Evolutionary conservation across 495 filamentous ascomycete species (phyloP).

Genomic region (Penicillium turbatum): DNA sequence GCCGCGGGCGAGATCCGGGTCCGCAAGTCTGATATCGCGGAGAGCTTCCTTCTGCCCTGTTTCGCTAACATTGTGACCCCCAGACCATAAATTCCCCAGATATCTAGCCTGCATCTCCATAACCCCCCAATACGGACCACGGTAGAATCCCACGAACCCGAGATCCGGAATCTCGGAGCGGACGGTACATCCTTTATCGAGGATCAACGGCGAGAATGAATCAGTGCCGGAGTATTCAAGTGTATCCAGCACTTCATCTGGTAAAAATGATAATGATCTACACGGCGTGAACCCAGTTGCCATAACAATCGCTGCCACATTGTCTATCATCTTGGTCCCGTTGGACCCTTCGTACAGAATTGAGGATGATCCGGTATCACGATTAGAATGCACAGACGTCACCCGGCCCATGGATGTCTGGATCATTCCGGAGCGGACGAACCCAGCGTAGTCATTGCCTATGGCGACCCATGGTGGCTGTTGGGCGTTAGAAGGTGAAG

Average conservation of each 20-base stretch:
- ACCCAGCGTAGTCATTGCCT: slow-evolving; percentile 65
- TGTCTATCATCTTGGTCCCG: slow-evolving; percentile 34
- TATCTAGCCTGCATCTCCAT: slow-evolving; percentile 83
- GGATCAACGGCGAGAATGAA: slow-evolving; percentile 59
- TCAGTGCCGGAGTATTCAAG: slow-evolving; percentile 54
- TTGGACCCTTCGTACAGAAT: slow-evolving; percentile 32
- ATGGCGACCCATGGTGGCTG: slow-evolving; percentile 63
- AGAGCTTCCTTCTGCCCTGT: slow-evolving; percentile 23
- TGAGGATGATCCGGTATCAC: slow-evolving; percentile 24
- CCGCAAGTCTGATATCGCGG: slow-evolving; percentile 24
- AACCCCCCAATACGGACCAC: slow-evolving; percentile 80
- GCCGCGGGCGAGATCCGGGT: slow-evolving; percentile 39
- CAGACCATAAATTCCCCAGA: slow-evolving; percentile 45
- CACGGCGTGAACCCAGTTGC: slow-evolving; percentile 73
- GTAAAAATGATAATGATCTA: slow-evolving; percentile 56
- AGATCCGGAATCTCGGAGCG: slow-evolving; percentile 57
- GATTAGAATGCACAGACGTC: slow-evolving; percentile 14
- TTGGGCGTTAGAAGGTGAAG: slow-evolving; percentile 18
- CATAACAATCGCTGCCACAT: slow-evolving; percentile 63
- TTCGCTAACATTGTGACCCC: background rate
- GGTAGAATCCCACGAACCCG: slow-evolving; percentile 82
- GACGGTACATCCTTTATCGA: slow-evolving; percentile 62
- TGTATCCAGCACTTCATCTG: slow-evolving; percentile 46
- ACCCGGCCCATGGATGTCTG: slow-evolving; percentile 33
- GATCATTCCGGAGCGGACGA: slow-evolving; percentile 64